Base-by-base conservation (phyloP, 169 alveolate species). In the Cystoisospora suis region DNA sequence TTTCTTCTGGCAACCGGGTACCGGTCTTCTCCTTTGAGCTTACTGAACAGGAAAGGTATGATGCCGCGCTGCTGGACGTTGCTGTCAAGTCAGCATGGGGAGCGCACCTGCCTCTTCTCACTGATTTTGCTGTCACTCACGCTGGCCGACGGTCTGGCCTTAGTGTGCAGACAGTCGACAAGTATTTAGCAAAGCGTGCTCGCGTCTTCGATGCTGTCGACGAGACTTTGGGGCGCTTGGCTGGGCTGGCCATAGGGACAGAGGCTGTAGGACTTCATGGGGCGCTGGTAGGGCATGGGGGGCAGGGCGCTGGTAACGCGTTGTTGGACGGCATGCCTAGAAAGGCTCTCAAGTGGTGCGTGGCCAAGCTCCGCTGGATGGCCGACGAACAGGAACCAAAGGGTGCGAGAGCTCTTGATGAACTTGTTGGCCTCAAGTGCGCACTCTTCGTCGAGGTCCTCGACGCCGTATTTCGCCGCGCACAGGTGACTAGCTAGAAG, bases 301-400 rank as follows among this genome's bases (percentile, higher is more conserved):
- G 77, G 12, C 77, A 65, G n/a, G 34, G 44, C n/a, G 77, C 45
- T 32, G 75, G 75, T 9, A 44, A 44, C 20, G 20, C n/a, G 27
- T 44, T 65, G 7, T 65, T 36, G 77, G n/a, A n/a, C 15, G 77
- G 44, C 1, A 17, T 65, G 77, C 6, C 77, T 1, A 65, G 34
- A 44, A 23, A 65, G n/a, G n/a, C 77, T 15, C 42, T 65, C 5
- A 65, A 65, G 12, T 65, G 77, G 77, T 65, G 77, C 77, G 1
- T 44, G 77, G 77, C 77, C 12, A 65, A 65, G 34, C 77, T 65
- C 6, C 77, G 77, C 45, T 65, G 42, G 77, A n/a, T 65, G 77
- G n/a, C 45, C 15, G 77, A 65, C n/a, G 77, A 65, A 65, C 77
- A 65, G n/a, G 77, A 65, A n/a, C 77, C 77, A 4, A 4, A 36